Evolutionary conservation across 192 early-diverging fungal genomes (phyloP), one percentile per base, ranked within the genome.

Genomic region (Linderina pennispora): DNA sequence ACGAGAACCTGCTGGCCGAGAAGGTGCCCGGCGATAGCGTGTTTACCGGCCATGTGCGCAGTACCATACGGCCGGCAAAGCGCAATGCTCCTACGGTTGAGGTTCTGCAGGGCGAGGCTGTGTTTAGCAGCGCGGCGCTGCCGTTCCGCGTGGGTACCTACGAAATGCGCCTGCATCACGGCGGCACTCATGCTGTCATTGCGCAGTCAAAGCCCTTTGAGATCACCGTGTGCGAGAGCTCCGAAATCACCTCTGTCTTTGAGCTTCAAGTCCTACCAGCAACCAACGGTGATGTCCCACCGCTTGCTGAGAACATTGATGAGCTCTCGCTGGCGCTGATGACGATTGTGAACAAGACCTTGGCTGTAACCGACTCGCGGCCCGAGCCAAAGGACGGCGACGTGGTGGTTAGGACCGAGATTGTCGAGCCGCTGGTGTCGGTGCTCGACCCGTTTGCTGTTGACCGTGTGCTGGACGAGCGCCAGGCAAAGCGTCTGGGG

Each of bases 81-180:
- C 21, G 23, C 6, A 20, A 43, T 5, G n/a, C 44, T 15, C 38
- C 41, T 11, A 13, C 26, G 9, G 43, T 46, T 11, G 14, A 43
- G 13, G 39, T 59, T 1, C 36, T 65, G 13, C 51, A 53, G 2
- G 88, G 88, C 9, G 57, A 52, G 2, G 73, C 90, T 2, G 52
- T 77, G 8, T 95, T 95, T 48, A 48, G 66, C 32, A 77, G 83
- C 28, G 58, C 80, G 7, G 58, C 77, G 4, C 40, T 96, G 31
- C 92, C 92, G 8, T 98, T 93, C 86, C 74, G 82, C 53, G 59
- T 80, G 21, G 96, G 96, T 14, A 82, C 73, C 0, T 98, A 92
- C 56, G 94, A 97, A 68, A 83, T 90, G 58, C 78, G 96, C 19
- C 83, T 91, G 58, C 96, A 98, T 62, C 85, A 90, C 39, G 85